Evolutionary conservation across 371 early-diverging fungal genomes (phyloP).

Genomic region (Encephalitozoon cuniculi): DNA sequence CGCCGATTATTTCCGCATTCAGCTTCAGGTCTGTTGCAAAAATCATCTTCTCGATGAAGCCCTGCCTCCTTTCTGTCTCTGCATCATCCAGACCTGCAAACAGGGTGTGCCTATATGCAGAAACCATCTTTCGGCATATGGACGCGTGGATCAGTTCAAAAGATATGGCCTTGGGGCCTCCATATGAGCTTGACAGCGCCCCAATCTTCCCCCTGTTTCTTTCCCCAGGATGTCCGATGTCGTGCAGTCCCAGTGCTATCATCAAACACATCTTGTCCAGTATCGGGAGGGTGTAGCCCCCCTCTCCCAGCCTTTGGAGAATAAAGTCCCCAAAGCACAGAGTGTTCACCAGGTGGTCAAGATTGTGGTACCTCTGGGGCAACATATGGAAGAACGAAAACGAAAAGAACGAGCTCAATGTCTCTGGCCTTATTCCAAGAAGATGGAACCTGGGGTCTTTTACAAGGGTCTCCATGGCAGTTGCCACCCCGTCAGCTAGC

Average conservation of each 20-base stretch:
- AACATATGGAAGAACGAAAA: background rate
- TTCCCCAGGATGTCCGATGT: slow-evolving; percentile 23
- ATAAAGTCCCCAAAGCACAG: slow-evolving; percentile 3
- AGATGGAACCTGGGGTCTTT: background rate
- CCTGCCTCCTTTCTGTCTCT: background rate
- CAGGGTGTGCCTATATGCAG: background rate
- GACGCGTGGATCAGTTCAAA: background rate
- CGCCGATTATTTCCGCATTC: background rate
- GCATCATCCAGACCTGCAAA: background rate
- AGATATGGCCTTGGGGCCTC: background rate
- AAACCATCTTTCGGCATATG: background rate
- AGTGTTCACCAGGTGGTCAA: slow-evolving; percentile 4
- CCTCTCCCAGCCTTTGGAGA: background rate
- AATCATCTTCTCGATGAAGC: background rate
- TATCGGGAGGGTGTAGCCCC: background rate
- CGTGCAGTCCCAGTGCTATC: slow-evolving; percentile 1
- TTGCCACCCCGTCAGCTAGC: background rate
- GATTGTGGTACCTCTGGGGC: slow-evolving; percentile 15
- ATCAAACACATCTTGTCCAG: background rate
- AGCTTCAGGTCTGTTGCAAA: slow-evolving; percentile 6
- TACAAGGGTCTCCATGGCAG: background rate
- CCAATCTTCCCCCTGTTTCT: background rate
- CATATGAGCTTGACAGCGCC: background rate
- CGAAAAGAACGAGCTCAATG: background rate
- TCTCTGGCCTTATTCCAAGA: background rate